Base-by-base conservation (phyloP, 2,329 filamentous ascomycete species). In the Fusarium brevicatenulatum region DNA sequence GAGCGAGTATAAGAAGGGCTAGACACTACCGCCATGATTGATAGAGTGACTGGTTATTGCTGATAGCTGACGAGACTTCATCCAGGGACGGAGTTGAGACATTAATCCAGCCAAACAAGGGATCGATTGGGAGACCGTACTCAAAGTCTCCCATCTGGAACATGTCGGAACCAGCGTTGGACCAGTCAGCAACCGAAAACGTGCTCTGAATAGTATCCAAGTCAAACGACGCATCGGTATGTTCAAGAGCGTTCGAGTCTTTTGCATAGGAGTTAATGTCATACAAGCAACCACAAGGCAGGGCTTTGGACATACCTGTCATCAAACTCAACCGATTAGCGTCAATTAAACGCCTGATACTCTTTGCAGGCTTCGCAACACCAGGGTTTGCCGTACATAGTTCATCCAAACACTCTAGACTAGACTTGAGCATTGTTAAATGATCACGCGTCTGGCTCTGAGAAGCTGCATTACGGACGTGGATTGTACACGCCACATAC, bases 31-130 rank as follows among this genome's bases (percentile, higher is more conserved):
- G 36, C 36, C 36, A 19, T 37, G 18, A 10, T 10, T 19, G 36
- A 37, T 37, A 5, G 9, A 39, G 34, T 8, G 4, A 16, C 9
- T 9, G 6, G n/a, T 9, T 39, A 16, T 7, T 55, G 16, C 28
- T 21, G 0, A 23, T 3, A 32, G 37, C 4, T 3, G 12, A 2
- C 4, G 30, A n/a, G 1, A 28, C n/a, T 32, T 34, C 42, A 1
- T 66, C 21, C 3, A 66, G 5, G 0, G 25, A 43, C 0, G 63
- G 61, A 6, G 61, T 66, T 4, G 37, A 39, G 5, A 66, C 64
- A 36, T 67, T 60, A 6, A 66, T 67, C 62, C 62, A 67, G 3
- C 64, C 64, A 25, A 67, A 67, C 11, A 67, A 36, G 0, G 64
- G 64, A 40, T 66, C 64, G 0, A 66, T 53, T 9, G 63, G 50